phyloP scores from a whole-genome alignment of 257 asterid species.

The Craterostigma plantagineum region DNA sequence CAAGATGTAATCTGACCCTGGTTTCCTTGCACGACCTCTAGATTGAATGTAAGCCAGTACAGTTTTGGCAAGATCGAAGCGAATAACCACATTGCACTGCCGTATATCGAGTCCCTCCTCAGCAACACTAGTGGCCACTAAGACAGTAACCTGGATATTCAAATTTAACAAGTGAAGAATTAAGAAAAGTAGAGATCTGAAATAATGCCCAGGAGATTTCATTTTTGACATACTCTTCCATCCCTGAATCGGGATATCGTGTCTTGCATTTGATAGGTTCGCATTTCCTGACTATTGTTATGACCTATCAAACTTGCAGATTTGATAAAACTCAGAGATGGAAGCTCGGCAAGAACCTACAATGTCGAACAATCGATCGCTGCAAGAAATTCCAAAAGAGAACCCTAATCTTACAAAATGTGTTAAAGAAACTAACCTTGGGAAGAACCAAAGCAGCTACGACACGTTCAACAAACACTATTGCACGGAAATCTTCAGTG shows the following conservation, averaged over 20 bases:
- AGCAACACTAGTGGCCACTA: slow-evolving; percentile 99
- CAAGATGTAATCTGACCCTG: slow-evolving; percentile 96
- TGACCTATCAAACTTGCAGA: slow-evolving; percentile 97
- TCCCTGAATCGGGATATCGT: slow-evolving; percentile 85
- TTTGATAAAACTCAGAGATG: slow-evolving; percentile 69
- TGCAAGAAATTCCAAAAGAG: background rate
- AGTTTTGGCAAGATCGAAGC: slow-evolving; percentile 98
- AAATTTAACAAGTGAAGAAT: slow-evolving; percentile 11
- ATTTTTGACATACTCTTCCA: slow-evolving; percentile 64
- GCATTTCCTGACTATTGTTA: slow-evolving; percentile 95
- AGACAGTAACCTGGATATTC: slow-evolving; percentile 57
- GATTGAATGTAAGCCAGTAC: slow-evolving; percentile 97
- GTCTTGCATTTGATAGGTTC: slow-evolving; percentile 95
- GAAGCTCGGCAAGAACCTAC: slow-evolving; percentile 89
- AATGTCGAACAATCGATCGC: slow-evolving; percentile 7
- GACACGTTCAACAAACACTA: slow-evolving; percentile 92
- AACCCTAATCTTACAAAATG: background rate
- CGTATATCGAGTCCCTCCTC: slow-evolving; percentile 99
- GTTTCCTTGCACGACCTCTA: slow-evolving; percentile 98
- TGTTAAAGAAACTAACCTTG: slow-evolving; percentile 33
- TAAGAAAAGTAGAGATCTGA: slow-evolving; percentile 8
- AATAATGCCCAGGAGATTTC: slow-evolving; percentile 8
- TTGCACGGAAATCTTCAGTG: slow-evolving; percentile 92
- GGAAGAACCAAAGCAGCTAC: slow-evolving; percentile 97
- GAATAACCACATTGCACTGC: slow-evolving; percentile 97